Percentiles rank a stretch among this genome's conserved stretches.
phyloP scores from a whole-genome alignment of 306 rosid species.

The Chamaecrista fasciculata region DNA sequence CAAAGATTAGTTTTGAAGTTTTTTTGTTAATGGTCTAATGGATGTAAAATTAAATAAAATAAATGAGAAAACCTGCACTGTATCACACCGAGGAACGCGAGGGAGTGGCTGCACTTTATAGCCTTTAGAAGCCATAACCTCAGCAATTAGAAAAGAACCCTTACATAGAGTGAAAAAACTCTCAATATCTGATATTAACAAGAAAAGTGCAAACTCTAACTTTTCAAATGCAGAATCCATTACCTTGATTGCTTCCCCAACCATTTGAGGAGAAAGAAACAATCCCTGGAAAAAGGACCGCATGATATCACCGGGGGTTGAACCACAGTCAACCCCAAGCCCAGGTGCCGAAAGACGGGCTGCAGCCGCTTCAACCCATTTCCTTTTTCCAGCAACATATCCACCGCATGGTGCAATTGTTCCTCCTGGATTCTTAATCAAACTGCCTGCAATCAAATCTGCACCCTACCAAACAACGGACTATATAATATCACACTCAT shows the following conservation, averaged over 20 bases:
- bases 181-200: conserved; percentile 23
- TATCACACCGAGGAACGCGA: conserved; percentile 63
- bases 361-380: conserved; percentile 82
- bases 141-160: conserved; percentile 86
- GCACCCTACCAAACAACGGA: conserved; percentile 64
- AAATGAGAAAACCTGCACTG: conserved; percentile 65
- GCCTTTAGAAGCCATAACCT: conserved; percentile 81
- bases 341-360: conserved; percentile 96
- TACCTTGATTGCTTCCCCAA: conserved; percentile 97
- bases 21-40: neutral
- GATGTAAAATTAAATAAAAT: neutral
- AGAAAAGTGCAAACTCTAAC: conserved; percentile 7
- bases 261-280: conserved; percentile 99
- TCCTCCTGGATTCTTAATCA: conserved; percentile 96
- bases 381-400: conserved; percentile 77
- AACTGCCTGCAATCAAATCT: conserved; percentile 90
- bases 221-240: conserved; percentile 20
- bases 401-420: conserved; percentile 95
- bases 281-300: conserved; percentile 88
- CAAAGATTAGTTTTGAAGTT: neutral
- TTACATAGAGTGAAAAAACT: conserved; percentile 28
- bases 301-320: conserved; percentile 85
- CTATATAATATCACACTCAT: conserved; percentile 21
- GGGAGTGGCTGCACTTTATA: conserved; percentile 90
- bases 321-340: conserved; percentile 85